These are phyloP conservation scores for Aureobasidium uvarum DNA, from an alignment of 2,329 filamentous ascomycete species.

Conservation along the genomic window DNA sequence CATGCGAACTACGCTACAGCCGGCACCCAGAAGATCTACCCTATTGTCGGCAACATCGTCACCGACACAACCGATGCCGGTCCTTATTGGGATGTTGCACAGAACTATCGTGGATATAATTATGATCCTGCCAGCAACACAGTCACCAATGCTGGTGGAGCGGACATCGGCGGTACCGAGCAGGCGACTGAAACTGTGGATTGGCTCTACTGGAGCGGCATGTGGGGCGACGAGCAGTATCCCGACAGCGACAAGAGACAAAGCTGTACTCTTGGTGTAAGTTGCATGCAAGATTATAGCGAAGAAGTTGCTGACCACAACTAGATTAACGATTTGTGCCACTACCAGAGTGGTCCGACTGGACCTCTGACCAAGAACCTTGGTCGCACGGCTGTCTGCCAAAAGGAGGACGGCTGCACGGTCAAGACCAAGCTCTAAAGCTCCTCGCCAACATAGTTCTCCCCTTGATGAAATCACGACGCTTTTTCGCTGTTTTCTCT, in stretches of 20 bases:
- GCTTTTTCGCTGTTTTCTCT: too few relatives aligned
- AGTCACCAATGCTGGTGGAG: conserved; percentile 18
- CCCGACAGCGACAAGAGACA: conserved; percentile 9
- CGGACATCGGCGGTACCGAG: conserved; percentile 2
- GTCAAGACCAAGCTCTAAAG: neutral
- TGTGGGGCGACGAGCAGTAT: conserved; percentile 24
- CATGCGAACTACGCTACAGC: conserved; percentile 12
- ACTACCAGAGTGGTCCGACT: conserved; percentile 19
- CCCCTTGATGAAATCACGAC: too few relatives aligned
- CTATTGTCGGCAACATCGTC: conserved; percentile 13
- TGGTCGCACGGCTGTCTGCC: conserved; percentile 1
- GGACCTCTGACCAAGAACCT: conserved; percentile 19
- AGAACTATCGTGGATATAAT: conserved; percentile 19
- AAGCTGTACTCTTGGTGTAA: conserved; percentile 17
- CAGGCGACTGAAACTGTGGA: conserved; percentile 2
- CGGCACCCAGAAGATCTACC: conserved; percentile 9
- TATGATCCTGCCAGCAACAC: neutral
- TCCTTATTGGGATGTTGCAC: conserved; percentile 11
- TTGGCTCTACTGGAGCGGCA: conserved; percentile 14
- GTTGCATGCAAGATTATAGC: neutral
- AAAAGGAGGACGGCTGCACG: conserved; percentile 2
- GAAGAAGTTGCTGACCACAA: neutral
- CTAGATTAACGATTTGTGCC: conserved; percentile 20
- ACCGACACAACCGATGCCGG: conserved; percentile 16
- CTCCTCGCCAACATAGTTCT: neutral